Percentiles rank a stretch among this genome's conserved stretches.
These are phyloP conservation scores for Aspergillus carlsbadensis DNA, from an alignment of 495 filamentous ascomycete genomes.

Conservation along the genomic window DNA sequence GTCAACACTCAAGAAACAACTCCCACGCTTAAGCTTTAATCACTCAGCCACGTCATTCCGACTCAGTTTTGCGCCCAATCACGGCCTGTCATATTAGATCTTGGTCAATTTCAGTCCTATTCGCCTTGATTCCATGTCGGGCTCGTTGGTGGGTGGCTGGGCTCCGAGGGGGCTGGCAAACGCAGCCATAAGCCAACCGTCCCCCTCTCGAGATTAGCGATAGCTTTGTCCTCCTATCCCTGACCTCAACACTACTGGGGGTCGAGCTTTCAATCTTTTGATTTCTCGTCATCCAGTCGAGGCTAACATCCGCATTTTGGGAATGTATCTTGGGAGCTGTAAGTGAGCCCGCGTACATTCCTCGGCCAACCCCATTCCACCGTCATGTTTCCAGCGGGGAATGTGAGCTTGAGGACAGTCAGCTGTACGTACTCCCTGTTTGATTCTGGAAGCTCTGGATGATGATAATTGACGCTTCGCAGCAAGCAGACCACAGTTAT, in stretches of 20 bases:
- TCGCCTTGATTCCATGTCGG: conserved; percentile 12
- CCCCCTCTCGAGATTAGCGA: conserved; percentile 3
- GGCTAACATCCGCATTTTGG: conserved; percentile 12
- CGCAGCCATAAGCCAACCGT: conserved; percentile 19
- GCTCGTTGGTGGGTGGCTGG: conserved; percentile 24
- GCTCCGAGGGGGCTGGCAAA: conserved; percentile 12
- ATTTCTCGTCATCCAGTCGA: conserved; percentile 6
- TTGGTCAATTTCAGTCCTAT: conserved; percentile 1
- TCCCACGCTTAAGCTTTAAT: not conserved
- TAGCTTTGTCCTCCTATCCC: not conserved
- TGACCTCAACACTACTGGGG: not conserved
- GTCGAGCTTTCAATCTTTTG: conserved; percentile 6
- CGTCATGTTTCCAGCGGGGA: conserved; percentile 36
- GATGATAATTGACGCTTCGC: not conserved
- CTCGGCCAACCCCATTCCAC: conserved; percentile 20
- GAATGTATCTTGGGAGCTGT: conserved; percentile 23
- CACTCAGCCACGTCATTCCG: conserved; percentile 1
- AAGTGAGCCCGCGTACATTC: conserved; percentile 24
- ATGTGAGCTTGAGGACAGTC: conserved; percentile 35
- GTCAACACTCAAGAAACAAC: conserved; percentile 1
- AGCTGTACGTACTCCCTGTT: conserved; percentile 30
- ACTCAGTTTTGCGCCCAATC: conserved; percentile 13
- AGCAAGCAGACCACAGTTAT: conserved; percentile 56
- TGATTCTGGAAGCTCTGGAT: not conserved
- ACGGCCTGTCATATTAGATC: conserved; percentile 10